Evolutionary conservation across 345 rosid species (phyloP).

Genomic region (Arabidopsis thaliana): DNA sequence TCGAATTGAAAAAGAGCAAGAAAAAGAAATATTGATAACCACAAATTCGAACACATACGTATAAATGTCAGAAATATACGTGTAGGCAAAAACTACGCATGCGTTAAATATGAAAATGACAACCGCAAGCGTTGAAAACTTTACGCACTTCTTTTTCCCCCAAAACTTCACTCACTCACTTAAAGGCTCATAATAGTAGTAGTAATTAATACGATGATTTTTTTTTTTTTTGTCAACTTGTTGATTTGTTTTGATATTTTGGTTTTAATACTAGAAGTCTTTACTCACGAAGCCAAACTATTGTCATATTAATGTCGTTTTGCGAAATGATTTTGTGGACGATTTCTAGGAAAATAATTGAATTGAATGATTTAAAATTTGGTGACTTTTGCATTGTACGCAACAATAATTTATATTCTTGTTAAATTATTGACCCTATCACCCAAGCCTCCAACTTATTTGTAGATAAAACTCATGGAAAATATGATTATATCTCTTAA

Average conservation of each 20-base stretch:
- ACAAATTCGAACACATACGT: conserved; percentile 22
- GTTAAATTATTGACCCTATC: conserved; percentile 15
- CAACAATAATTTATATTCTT: conserved; percentile 11
- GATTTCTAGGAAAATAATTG: conserved; percentile 37
- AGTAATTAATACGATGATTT: not conserved
- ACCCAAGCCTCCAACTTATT: not conserved
- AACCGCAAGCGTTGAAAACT: conserved; percentile 30
- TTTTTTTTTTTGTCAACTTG: not conserved
- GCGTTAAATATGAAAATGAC: conserved; percentile 34
- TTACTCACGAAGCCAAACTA: not conserved
- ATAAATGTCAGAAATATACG: not conserved
- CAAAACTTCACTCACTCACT: conserved; percentile 11
- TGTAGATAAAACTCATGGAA: not conserved
- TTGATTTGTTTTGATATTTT: not conserved
- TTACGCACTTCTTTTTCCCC: not conserved
- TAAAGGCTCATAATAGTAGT: conserved; percentile 1
- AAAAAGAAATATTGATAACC: not conserved
- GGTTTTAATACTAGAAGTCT: not conserved
- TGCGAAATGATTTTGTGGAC: conserved; percentile 24
- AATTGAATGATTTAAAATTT: conserved; percentile 21
- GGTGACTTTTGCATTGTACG: conserved; percentile 12
- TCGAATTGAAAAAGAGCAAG: not conserved
- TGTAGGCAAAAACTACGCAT: conserved; percentile 29
- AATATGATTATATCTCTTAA: not conserved
- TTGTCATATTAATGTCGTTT: conserved; percentile 24